Evolutionary conservation across 768 basidiomycete genomes (phyloP).

Genomic region (Gloeopeniophorella convolvens): DNA sequence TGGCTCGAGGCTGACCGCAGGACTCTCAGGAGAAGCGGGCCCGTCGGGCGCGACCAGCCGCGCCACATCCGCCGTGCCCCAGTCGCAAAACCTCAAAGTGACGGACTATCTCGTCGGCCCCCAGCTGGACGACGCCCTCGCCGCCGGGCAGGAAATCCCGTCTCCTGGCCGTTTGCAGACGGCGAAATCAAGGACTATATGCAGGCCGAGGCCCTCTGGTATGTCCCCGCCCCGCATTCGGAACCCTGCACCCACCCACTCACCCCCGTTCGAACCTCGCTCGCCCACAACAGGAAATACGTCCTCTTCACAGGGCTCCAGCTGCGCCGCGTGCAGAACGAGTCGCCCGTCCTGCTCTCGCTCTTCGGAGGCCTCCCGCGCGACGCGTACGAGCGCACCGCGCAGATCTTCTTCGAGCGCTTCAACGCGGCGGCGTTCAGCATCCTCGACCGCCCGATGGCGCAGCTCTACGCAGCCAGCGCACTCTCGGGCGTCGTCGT

Average conservation of each 20-base stretch:
- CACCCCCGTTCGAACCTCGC: background rate
- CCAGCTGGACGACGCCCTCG: constrained; percentile 74
- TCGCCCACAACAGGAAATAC: constrained; percentile 58
- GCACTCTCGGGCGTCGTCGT: constrained; percentile 69
- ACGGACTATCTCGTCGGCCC: constrained; percentile 80
- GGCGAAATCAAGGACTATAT: constrained; percentile 70
- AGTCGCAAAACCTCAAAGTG: constrained; percentile 41
- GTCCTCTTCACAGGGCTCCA: constrained; percentile 68
- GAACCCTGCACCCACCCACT: background rate
- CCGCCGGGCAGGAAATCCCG: constrained; percentile 62
- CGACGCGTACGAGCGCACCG: constrained; percentile 61
- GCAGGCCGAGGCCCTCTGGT: constrained; percentile 90
- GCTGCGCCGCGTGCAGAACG: constrained; percentile 77
- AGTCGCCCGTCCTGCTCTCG: constrained; percentile 77
- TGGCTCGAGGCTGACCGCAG: constrained; percentile 30
- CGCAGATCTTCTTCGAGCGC: constrained; percentile 86
- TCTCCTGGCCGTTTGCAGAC: constrained; percentile 81
- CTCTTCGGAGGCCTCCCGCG: constrained; percentile 61
- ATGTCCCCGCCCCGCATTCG: constrained; percentile 24
- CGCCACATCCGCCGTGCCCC: constrained; percentile 41
- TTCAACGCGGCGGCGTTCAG: constrained; percentile 84
- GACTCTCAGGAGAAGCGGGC: constrained; percentile 22
- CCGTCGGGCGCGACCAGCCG: constrained; percentile 42
- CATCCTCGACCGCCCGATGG: constrained; percentile 76
- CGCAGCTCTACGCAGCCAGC: constrained; percentile 76